These are phyloP conservation scores for Mortierella sp. DNA, from an alignment of 371 early-diverging fungal genomes.

Conservation along the genomic window DNA sequence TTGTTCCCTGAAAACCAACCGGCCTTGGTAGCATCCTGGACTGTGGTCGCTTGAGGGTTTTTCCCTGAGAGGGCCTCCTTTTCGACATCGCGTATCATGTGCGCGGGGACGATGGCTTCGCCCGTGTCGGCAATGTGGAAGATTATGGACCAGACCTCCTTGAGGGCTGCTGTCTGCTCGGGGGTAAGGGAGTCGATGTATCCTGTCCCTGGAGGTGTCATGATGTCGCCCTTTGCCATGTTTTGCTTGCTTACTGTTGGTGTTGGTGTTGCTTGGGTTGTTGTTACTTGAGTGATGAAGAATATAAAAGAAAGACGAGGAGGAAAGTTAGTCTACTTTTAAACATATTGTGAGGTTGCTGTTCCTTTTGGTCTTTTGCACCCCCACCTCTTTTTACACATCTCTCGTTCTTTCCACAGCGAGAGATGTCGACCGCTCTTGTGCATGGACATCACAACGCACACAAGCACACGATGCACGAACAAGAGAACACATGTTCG, in stretches of 20 bases:
- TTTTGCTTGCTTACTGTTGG: not conserved
- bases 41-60: constrained; percentile 55
- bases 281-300: not conserved
- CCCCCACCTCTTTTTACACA: no score
- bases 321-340: no score
- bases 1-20: constrained; percentile 40
- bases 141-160: constrained; percentile 66
- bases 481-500: not conserved
- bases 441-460: not conserved
- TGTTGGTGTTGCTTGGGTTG: not conserved
- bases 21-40: constrained; percentile 50
- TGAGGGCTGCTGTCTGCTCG: constrained; percentile 63
- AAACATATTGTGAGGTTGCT: no score
- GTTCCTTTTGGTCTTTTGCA: no score
- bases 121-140: constrained; percentile 60
- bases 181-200: constrained; percentile 62
- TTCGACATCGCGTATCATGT: constrained; percentile 27
- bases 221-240: constrained; percentile 41
- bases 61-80: constrained; percentile 40
- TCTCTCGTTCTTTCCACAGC: no score
- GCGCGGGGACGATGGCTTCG: constrained; percentile 28
- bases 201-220: constrained; percentile 50
- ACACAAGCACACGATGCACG: no score
- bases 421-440: no score
- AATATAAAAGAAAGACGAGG: not conserved